Evolutionary conservation across 164 flowering plant genomes (phyloP).

Genomic region (Stephania cephalantha): DNA sequence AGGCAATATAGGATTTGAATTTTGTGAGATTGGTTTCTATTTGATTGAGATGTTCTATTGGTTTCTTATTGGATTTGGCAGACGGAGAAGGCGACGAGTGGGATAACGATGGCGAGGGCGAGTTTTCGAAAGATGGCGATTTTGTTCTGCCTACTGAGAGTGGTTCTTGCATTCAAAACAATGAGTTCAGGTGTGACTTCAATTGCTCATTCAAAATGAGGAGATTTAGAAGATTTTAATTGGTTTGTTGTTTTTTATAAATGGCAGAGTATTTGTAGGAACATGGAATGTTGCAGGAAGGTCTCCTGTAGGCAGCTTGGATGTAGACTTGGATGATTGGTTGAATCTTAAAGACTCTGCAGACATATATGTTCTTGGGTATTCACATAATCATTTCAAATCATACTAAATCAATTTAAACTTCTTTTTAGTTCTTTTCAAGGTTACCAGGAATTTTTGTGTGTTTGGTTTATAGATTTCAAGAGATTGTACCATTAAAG

Average conservation of each 20-base stretch:
- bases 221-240: background rate
- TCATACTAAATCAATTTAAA: no score
- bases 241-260: background rate
- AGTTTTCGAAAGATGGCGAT: conserved; percentile 15
- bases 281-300: conserved; percentile 91
- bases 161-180: conserved; percentile 32
- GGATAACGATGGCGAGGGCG: conserved; percentile 19
- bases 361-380: conserved; percentile 80
- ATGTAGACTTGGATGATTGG: conserved; percentile 71
- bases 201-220: background rate
- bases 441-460: background rate
- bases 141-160: conserved; percentile 20
- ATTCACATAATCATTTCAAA: background rate
- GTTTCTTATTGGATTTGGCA: conserved; percentile 3
- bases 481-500: conserved; percentile 73
- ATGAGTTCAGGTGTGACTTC: conserved; percentile 43
- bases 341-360: conserved; percentile 58
- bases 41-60: background rate
- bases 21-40: background rate
- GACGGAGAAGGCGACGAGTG: conserved; percentile 28
- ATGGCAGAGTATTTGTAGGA: conserved; percentile 58
- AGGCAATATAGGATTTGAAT: conserved; percentile 16
- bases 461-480: conserved; percentile 41
- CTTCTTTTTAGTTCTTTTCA: background rate
- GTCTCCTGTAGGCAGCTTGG: conserved; percentile 61